phyloP scores from a whole-genome alignment of 495 filamentous ascomycete genomes.

The Penicillium paradoxum region DNA sequence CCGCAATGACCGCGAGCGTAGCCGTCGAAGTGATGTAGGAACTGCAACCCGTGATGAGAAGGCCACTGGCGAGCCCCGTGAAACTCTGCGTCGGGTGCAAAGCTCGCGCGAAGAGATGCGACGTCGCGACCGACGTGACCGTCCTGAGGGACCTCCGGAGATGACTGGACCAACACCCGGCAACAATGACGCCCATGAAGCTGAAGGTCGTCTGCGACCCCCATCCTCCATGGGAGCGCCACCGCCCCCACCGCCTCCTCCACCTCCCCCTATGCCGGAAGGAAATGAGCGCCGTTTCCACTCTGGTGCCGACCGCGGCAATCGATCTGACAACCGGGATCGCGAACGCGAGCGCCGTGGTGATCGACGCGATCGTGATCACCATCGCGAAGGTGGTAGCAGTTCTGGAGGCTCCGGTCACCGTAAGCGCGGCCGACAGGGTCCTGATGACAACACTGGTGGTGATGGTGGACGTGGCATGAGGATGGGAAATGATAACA shows the following conservation, averaged over 20 bases:
- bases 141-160: slow-evolving; percentile 18
- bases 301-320: slow-evolving; percentile 31
- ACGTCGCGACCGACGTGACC: slow-evolving; percentile 41
- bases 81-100: slow-evolving; percentile 30
- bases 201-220: slow-evolving; percentile 39
- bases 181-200: slow-evolving; percentile 20
- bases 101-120: slow-evolving; percentile 38
- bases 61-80: slow-evolving; percentile 27
- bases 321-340: slow-evolving; percentile 32
- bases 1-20: slow-evolving; percentile 38
- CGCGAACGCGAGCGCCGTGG: slow-evolving; percentile 38
- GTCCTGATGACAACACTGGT: slow-evolving; percentile 26
- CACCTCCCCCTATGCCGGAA: slow-evolving; percentile 27
- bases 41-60: slow-evolving; percentile 31
- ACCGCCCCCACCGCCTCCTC: slow-evolving; percentile 30
- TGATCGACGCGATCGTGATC: slow-evolving; percentile 40
- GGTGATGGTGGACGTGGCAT: slow-evolving; percentile 35
- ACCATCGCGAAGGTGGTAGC: slow-evolving; percentile 27
- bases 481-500: slow-evolving; percentile 40
- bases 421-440: slow-evolving; percentile 40
- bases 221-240: slow-evolving; percentile 36
- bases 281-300: slow-evolving; percentile 39
- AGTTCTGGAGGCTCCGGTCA: slow-evolving; percentile 27
- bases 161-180: slow-evolving; percentile 12
- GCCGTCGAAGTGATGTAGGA: slow-evolving; percentile 34